Evolutionary conservation across 495 filamentous ascomycete genomes (phyloP).

Genomic region (Lepidopterella palustris): DNA sequence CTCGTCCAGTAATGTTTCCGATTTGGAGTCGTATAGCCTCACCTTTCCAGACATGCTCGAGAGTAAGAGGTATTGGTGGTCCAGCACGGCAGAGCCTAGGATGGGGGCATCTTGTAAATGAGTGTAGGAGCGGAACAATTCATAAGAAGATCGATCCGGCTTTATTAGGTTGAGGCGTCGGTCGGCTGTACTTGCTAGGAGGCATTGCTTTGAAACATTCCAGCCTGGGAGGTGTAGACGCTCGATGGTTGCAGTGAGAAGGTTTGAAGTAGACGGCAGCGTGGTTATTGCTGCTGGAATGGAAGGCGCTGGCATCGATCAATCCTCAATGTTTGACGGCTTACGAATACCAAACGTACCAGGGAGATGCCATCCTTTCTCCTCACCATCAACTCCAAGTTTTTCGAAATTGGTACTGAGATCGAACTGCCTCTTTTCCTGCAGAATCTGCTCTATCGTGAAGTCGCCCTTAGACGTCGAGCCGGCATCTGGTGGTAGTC

Average conservation of each 20-base stretch:
- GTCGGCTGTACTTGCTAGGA: constrained; percentile 50
- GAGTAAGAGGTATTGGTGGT: constrained; percentile 39
- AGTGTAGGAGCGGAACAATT: constrained; percentile 25
- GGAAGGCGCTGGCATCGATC: constrained; percentile 43
- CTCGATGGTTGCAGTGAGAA: constrained; percentile 49
- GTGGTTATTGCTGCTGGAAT: constrained; percentile 38
- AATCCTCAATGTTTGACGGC: background rate
- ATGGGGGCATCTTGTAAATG: constrained; percentile 55
- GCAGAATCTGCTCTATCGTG: constrained; percentile 57
- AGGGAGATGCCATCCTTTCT: constrained; percentile 44
- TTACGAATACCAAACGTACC: constrained; percentile 34
- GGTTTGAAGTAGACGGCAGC: constrained; percentile 47
- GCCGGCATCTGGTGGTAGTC: constrained; percentile 45
- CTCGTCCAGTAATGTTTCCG: constrained; percentile 39
- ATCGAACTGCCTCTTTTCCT: constrained; percentile 61
- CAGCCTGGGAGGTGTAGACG: constrained; percentile 24
- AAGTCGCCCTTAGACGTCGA: constrained; percentile 39
- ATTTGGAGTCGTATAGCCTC: constrained; percentile 38
- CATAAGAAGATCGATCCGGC: constrained; percentile 30
- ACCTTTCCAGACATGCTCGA: constrained; percentile 62
- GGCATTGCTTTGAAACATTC: background rate
- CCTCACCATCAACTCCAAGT: constrained; percentile 40
- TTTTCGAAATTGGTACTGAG: constrained; percentile 52
- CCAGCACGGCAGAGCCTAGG: constrained; percentile 43
- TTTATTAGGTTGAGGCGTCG: constrained; percentile 45